Evolutionary conservation across 768 basidiomycete genomes (phyloP).

Genomic region (Sporobolomyces phaffii): DNA sequence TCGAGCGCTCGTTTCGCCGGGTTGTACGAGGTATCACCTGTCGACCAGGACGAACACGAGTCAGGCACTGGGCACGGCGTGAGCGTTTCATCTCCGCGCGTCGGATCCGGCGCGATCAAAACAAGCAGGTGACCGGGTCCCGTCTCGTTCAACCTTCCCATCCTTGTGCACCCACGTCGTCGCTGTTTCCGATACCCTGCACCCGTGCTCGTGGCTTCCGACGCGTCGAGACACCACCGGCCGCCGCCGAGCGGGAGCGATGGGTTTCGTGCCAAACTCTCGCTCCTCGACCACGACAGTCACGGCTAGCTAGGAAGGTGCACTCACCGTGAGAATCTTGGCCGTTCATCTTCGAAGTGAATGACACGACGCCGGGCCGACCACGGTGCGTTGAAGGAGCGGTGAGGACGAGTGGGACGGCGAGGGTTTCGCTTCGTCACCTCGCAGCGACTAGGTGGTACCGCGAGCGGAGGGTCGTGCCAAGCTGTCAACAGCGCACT

Average conservation of each 20-base stretch:
- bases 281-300: background rate
- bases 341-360: slow-evolving; percentile 4
- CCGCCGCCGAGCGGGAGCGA: background rate
- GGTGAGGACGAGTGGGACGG: background rate
- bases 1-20: slow-evolving; percentile 22
- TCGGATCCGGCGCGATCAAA: background rate
- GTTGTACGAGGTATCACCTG: slow-evolving; percentile 9
- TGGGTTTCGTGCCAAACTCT: background rate
- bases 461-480: background rate
- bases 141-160: no score
- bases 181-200: no score
- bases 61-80: no score
- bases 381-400: background rate
- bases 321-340: slow-evolving; percentile 6
- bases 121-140: no score
- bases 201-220: no score
- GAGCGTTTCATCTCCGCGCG: no score
- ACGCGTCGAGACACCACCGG: background rate
- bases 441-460: no score
- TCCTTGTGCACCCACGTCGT: background rate
- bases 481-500: background rate
- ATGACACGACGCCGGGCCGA: no score
- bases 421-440: no score
- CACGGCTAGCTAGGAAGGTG: no score
- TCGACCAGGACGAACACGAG: no score